phyloP scores from a whole-genome alignment of 1,284 basidiomycete species.

The Trichosporon sp. region DNA sequence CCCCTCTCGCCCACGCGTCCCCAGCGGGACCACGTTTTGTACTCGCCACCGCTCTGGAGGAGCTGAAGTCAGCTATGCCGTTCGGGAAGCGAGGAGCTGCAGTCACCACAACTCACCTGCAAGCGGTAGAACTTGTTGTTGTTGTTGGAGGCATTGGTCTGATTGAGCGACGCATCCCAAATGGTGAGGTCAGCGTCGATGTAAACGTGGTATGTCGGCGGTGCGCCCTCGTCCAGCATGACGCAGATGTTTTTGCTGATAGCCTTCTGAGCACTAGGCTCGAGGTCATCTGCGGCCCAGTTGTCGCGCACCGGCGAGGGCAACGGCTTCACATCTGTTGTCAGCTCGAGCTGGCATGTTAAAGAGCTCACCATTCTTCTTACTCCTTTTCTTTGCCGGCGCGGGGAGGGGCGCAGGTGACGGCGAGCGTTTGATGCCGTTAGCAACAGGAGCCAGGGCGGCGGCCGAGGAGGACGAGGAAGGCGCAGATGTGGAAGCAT shows the following conservation, averaged over 20 bases:
- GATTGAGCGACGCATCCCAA: constrained; percentile 66
- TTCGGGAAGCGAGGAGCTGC: too few species aligned
- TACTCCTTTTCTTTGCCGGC: constrained; percentile 8
- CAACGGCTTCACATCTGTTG: neutral
- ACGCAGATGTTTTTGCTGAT: constrained; percentile 4
- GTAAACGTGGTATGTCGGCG: constrained; percentile 52
- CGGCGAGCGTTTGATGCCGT: constrained; percentile 12
- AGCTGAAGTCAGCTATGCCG: constrained; percentile 10
- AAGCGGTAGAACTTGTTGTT: constrained; percentile 56
- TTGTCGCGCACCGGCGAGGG: neutral
- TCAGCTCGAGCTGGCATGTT: neutral
- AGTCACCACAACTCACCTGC: constrained; percentile 5
- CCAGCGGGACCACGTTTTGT: constrained; percentile 20
- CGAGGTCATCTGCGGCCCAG: neutral
- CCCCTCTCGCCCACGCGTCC: constrained; percentile 22
- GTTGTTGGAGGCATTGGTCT: constrained; percentile 59
- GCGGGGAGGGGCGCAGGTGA: neutral
- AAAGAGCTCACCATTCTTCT: constrained; percentile 3
- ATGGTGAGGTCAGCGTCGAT: constrained; percentile 50
- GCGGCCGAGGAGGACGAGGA: neutral
- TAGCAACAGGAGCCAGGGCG: neutral
- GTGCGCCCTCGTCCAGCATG: constrained; percentile 11
- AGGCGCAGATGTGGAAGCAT: neutral
- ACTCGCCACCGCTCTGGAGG: constrained; percentile 3
- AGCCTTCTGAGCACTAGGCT: constrained; percentile 7